These are phyloP conservation scores for Candida sithepensis DNA, from an alignment of 805 yeast species.

Conservation along the genomic window DNA sequence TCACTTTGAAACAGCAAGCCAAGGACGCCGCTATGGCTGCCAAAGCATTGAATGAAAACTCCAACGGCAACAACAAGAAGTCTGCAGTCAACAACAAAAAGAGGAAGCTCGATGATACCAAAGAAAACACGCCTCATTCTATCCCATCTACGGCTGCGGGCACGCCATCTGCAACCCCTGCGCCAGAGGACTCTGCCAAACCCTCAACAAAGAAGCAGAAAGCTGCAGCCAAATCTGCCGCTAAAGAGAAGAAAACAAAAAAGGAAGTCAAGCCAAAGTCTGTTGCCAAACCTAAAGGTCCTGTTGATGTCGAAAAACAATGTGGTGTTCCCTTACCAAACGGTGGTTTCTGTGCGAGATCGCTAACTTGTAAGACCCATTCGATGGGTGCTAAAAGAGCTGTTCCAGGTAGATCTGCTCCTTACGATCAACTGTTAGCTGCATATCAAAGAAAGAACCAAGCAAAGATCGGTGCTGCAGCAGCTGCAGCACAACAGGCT, in stretches of 20 bases:
- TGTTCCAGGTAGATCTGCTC: slow-evolving; percentile 88
- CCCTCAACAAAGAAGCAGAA: slow-evolving; percentile 16
- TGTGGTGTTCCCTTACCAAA: slow-evolving; percentile 94
- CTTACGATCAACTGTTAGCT: slow-evolving; percentile 82
- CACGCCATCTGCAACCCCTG: slow-evolving; percentile 7
- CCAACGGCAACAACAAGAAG: slow-evolving; percentile 9
- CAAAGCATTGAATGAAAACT: slow-evolving; percentile 4
- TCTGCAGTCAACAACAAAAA: slow-evolving; percentile 21
- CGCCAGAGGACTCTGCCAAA: slow-evolving; percentile 7
- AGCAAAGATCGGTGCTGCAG: slow-evolving; percentile 79
- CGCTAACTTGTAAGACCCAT: slow-evolving; percentile 95
- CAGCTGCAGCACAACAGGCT: slow-evolving; percentile 75
- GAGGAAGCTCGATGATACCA: slow-evolving; percentile 23
- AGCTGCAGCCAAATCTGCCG: slow-evolving; percentile 2
- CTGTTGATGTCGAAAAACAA: slow-evolving; percentile 88
- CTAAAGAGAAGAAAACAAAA: slow-evolving; percentile 30
- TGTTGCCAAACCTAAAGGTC: slow-evolving; percentile 63
- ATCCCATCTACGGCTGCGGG: slow-evolving; percentile 14
- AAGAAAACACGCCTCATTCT: slow-evolving; percentile 26
- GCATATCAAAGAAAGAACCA: slow-evolving; percentile 92
- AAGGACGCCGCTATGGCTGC: slow-evolving; percentile 10
- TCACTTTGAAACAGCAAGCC: slow-evolving; percentile 26
- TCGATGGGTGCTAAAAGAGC: slow-evolving; percentile 98
- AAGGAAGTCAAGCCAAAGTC: slow-evolving; percentile 36
- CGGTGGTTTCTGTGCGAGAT: slow-evolving; percentile 95